Evolutionary conservation across 2,329 filamentous ascomycete species (phyloP).

Genomic region (Sclerotinia nivalis): DNA sequence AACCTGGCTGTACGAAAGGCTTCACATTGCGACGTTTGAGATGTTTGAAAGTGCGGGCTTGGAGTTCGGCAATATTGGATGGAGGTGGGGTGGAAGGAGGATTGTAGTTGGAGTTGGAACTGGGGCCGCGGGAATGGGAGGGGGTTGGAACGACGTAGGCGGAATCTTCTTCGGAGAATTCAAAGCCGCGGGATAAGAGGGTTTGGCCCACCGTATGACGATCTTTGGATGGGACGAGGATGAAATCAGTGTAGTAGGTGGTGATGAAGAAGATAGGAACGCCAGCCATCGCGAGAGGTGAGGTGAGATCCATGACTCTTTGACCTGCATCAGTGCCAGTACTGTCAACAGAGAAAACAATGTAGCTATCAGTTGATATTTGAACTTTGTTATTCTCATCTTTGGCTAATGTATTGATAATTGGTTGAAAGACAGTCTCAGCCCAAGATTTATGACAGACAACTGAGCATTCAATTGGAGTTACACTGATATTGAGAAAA

Average conservation of each 20-base stretch:
- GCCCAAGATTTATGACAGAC: constrained; percentile 81
- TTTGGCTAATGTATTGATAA: constrained; percentile 63
- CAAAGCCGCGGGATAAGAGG: constrained; percentile 77
- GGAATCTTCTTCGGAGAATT: constrained; percentile 72
- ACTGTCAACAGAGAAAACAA: constrained; percentile 86
- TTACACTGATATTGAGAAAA: constrained; percentile 93
- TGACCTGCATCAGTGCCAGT: constrained; percentile 89
- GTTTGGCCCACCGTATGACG: constrained; percentile 73
- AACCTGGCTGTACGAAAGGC: constrained; percentile 66
- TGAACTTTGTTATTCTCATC: constrained; percentile 58
- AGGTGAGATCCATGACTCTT: constrained; percentile 87
- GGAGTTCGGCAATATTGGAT: constrained; percentile 74
- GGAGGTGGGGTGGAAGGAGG: constrained; percentile 72
- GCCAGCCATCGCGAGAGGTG: constrained; percentile 83
- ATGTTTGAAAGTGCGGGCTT: constrained; percentile 78
- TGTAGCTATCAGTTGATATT: constrained; percentile 80
- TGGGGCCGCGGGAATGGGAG: constrained; percentile 43
- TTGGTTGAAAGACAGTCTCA: constrained; percentile 71
- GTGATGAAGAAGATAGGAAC: constrained; percentile 99
- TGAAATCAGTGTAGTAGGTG: constrained; percentile 97
- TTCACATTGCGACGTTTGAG: constrained; percentile 75
- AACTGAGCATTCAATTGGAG: constrained; percentile 87
- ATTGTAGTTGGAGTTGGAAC: constrained; percentile 49
- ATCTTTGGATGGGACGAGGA: constrained; percentile 79
- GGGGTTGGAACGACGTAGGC: constrained; percentile 59